Evolutionary conservation across 441 rosid species (phyloP).

Genomic region (Omphalea diandra): DNA sequence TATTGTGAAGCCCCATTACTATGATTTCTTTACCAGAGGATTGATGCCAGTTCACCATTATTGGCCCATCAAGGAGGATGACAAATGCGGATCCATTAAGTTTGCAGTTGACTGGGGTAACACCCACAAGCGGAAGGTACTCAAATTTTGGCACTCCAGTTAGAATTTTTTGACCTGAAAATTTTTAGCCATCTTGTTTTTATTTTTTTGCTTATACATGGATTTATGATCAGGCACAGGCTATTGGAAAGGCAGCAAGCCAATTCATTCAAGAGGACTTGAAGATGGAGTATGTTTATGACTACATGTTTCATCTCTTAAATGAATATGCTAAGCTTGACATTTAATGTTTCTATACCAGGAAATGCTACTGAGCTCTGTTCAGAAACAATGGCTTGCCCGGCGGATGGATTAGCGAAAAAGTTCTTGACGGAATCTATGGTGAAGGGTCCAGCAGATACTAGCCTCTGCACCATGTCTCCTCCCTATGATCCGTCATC

Average conservation of each 20-base stretch:
- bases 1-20: constrained; percentile 59
- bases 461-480: constrained; percentile 59
- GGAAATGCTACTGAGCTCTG: constrained; percentile 50
- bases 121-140: constrained; percentile 56
- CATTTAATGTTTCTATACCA: constrained; percentile 55
- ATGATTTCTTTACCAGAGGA: constrained; percentile 83
- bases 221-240: constrained; percentile 56
- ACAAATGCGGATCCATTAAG: constrained; percentile 77
- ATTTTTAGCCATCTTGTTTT: no score
- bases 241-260: constrained; percentile 65
- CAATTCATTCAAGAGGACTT: constrained; percentile 53
- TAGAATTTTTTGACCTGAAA: background rate
- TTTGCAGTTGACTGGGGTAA: constrained; percentile 93
- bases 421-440: constrained; percentile 69
- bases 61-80: constrained; percentile 71
- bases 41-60: constrained; percentile 68
- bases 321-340: constrained; percentile 71
- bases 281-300: constrained; percentile 72
- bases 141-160: no score
- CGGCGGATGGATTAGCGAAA: constrained; percentile 38
- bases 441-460: constrained; percentile 53
- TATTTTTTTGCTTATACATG: no score
- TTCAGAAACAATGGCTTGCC: constrained; percentile 65
- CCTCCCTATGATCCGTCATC: constrained; percentile 62
- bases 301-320: constrained; percentile 86